Evolutionary conservation across 2,329 filamentous ascomycete species (phyloP), one percentile per base, ranked within the genome.

Genomic region (Decorospora gaudefroyi): DNA sequence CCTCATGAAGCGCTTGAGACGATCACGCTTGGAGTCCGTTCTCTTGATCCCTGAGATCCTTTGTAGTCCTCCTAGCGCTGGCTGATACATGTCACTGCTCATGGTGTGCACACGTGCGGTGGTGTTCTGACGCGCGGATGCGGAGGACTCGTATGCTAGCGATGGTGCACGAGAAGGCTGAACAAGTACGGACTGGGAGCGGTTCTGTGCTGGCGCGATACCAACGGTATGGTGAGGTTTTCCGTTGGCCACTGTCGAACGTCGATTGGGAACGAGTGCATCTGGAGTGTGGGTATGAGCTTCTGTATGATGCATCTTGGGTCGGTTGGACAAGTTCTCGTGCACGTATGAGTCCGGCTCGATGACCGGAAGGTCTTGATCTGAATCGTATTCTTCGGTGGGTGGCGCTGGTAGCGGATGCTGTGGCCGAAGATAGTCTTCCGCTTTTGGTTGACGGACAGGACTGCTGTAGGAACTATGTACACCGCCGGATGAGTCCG

Each of bases 21-120:
- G 29, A 21, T 32, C 11, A 8, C 42, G 15, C 28, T 42, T 49
- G 3, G 36, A 45, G 6, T 15, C 10, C 21, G 26, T 42, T n/a
- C 38, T 26, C 3, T 41, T 25, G 2, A 36, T 11, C 13, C 21
- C 31, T 2, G 37, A 19, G 1, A 52, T 17, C 17, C 19, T 34
- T 5, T 49, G 41, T 18, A 52, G 19, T n/a, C 46, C 49, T 10
- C 49, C 41, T 3, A 52, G 22, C 16, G 31, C 29, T 6, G 46
- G 45, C 26, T 48, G 42, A 19, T 49, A 52, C 26, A 21, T 42
- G 21, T 49, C 45, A 15, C 21, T 35, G 4, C 18, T 19, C 9
- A 52, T 49, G 3, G 45, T 16, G 6, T 30, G 38, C 1, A 43
- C 37, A 16, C 28, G 37, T 11, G 13, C 27, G 10, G 19, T 15